phyloP scores from a whole-genome alignment of 495 filamentous ascomycete genomes.

The Podospora fimiseda region DNA sequence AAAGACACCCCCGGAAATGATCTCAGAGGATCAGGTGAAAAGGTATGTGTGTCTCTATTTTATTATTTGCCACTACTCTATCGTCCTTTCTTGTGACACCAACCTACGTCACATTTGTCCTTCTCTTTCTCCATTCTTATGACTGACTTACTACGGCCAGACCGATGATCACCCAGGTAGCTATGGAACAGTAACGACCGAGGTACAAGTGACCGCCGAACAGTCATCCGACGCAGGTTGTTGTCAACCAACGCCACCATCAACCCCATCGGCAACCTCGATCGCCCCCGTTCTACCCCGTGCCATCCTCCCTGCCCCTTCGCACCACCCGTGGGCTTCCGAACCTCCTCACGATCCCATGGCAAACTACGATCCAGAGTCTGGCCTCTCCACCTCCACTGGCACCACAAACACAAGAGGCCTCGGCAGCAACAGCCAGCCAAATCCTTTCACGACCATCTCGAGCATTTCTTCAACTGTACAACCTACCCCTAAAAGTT shows the following conservation, averaged over 20 bases:
- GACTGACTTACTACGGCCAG: background rate
- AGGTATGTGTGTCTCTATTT: slow-evolving; percentile 24
- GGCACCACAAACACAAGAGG: too few relatives aligned
- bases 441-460: slow-evolving; percentile 19
- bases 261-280: slow-evolving; percentile 13
- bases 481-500: background rate
- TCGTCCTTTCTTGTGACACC: slow-evolving; percentile 1
- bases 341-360: background rate
- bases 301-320: background rate
- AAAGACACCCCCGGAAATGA: slow-evolving; percentile 20
- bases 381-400: too few relatives aligned
- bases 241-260: slow-evolving; percentile 9
- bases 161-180: background rate
- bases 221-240: slow-evolving; percentile 13
- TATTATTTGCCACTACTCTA: background rate
- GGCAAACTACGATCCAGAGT: slow-evolving; percentile 5
- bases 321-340: slow-evolving; percentile 13
- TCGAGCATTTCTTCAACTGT: slow-evolving; percentile 15
- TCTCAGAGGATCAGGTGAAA: slow-evolving; percentile 32
- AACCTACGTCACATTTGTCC: slow-evolving; percentile 4
- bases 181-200: slow-evolving; percentile 34
- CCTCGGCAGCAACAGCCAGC: background rate
- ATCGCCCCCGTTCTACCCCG: slow-evolving; percentile 9
- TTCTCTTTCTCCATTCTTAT: background rate
- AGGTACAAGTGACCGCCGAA: slow-evolving; percentile 29